A percentile compares a stretch with the other conserved stretches of the same genome.
Conservation (phyloP, 202 grass and related monocot species). For the Schoenoplectus triqueter region DNA sequence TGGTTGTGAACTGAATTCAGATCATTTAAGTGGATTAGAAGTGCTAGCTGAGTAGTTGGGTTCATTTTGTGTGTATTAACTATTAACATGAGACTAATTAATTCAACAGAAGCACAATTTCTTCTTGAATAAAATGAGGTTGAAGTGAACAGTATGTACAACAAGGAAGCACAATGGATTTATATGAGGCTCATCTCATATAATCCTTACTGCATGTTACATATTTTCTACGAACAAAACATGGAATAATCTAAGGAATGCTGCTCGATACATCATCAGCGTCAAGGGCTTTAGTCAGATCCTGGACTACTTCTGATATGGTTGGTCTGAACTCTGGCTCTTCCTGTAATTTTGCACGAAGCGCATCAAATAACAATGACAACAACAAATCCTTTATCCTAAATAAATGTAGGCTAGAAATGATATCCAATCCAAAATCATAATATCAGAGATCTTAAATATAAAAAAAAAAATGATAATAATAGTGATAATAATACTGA, state of each 20-base stretch:
- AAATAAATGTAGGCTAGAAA: too few relatives aligned
- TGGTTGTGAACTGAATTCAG: background rate
- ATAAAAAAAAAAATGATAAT: too few relatives aligned
- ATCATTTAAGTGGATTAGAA: background rate
- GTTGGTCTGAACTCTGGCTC: slow-evolving; percentile 67
- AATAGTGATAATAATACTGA: too few relatives aligned
- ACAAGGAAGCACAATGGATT: background rate
- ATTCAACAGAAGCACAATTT: background rate
- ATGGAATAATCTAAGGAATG: background rate
- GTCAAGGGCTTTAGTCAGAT: slow-evolving; percentile 53
- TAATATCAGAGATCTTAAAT: too few relatives aligned
- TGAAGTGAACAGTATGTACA: slow-evolving; percentile 22
- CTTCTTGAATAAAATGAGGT: background rate
- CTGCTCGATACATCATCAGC: slow-evolving; percentile 44
- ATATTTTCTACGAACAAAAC: slow-evolving; percentile 1
- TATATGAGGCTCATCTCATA: background rate
- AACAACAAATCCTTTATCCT: too few relatives aligned
- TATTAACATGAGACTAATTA: background rate
- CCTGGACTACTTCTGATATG: slow-evolving; percentile 68
- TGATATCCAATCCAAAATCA: too few relatives aligned
- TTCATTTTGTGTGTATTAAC: background rate
- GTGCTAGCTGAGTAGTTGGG: background rate
- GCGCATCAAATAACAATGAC: slow-evolving; percentile 17
- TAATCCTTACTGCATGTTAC: background rate
- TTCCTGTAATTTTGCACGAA: slow-evolving; percentile 42